Evolutionary conservation across 148 eudicot genomes (phyloP), one percentile per base, ranked within the genome.

Genomic region (Polygonum maritimum): DNA sequence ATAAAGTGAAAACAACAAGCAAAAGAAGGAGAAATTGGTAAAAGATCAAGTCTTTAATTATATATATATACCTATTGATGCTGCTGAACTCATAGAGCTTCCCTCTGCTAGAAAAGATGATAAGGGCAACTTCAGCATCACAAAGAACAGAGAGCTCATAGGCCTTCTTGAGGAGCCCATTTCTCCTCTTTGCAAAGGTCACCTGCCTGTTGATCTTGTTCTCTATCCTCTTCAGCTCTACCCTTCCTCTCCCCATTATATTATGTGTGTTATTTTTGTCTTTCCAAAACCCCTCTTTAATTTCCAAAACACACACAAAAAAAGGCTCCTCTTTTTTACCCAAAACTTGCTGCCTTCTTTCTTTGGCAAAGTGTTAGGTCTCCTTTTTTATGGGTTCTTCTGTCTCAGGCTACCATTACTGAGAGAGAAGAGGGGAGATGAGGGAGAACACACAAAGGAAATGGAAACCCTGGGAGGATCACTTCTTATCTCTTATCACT

Each of bases 141-240:
- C 71, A 67, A 14, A 67, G 44, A 36, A 75, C 69, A 19, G 77
- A 76, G 31, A 76, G 69, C 40, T 76, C 78, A 26, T 76, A 51
- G 9, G 78, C 78, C n/a, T 76, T 76, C 78, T 76, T 76, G n/a
- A 76, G 72, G 14, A 76, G 41, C 0, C 78, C 78, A n/a, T 48
- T 76, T 76, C 78, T 60, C 40, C 78, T 41, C 72, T 76, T 76
- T 26, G 78, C 69, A 67, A 67, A 67, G 8, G 71, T 67, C 19
- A 67, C 71, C 45, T 67, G 71, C 55, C 78, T 41, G 58, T 76
- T 76, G 49, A 76, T 76, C 71, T 76, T 76, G 39, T 76, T 76
- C 78, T 76, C 78, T 60, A 76, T 76, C 71, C 57, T 76, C 78
- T 63, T 76, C 44, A 76, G 55, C 72, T 62, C 71, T 2, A 76